Percentiles rank a stretch among this genome's conserved stretches.
Evolutionary conservation across 176 grass and related monocot genomes (phyloP).

Genomic region (Areca catechu): DNA sequence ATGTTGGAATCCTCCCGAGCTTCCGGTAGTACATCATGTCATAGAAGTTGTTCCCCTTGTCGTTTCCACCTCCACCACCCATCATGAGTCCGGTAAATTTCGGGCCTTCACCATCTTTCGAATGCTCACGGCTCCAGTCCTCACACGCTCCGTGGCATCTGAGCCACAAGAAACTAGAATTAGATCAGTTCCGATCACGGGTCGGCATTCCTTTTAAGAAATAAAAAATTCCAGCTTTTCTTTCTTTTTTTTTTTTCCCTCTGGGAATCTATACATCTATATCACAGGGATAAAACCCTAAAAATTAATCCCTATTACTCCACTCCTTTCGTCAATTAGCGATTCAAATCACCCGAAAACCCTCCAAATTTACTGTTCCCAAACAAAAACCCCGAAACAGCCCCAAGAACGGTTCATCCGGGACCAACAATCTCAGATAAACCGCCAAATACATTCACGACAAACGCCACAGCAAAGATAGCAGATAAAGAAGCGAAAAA

Average conservation of each 20-base stretch:
- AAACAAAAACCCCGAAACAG: background rate
- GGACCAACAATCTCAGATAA: background rate
- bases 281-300: background rate
- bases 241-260: background rate
- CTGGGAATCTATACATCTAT: background rate
- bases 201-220: no score
- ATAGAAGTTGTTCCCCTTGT: constrained; percentile 22
- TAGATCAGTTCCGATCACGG: no score
- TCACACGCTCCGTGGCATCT: background rate
- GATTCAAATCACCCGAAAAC: background rate
- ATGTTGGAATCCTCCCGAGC: constrained; percentile 67
- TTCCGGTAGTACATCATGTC: constrained; percentile 74
- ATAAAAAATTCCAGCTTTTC: background rate
- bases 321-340: background rate
- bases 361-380: background rate
- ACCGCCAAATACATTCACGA: no score
- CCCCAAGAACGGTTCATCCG: no score
- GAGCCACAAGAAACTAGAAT: no score
- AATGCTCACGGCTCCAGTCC: background rate
- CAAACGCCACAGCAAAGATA: no score
- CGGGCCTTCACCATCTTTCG: constrained; percentile 34
- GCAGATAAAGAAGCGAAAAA: no score
- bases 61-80: constrained; percentile 18
- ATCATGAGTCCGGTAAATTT: constrained; percentile 51
- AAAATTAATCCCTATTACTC: background rate